Percentiles rank a stretch among this genome's conserved stretches.
These are phyloP conservation scores for Penicillium coffeae DNA, from an alignment of 495 filamentous ascomycete genomes.

Conservation along the genomic window DNA sequence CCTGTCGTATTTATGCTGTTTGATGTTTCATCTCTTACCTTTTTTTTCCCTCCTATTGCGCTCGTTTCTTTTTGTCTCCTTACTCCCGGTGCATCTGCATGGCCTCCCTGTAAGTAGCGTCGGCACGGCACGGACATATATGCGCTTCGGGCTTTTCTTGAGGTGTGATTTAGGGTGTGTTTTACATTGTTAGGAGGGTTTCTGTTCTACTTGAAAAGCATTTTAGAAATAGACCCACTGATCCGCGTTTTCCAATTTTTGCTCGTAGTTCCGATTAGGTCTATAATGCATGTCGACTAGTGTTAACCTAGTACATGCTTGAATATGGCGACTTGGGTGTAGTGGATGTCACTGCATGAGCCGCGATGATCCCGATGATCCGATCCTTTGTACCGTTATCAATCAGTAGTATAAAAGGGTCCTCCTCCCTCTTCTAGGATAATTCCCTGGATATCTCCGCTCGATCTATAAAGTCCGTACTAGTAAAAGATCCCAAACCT, in stretches of 20 bases:
- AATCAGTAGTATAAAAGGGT: no score
- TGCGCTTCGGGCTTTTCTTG: constrained; percentile 20
- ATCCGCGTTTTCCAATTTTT: constrained; percentile 1
- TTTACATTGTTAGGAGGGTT: constrained; percentile 9
- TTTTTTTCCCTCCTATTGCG: constrained; percentile 9
- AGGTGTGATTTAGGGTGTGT: constrained; percentile 28
- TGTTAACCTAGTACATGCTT: no score
- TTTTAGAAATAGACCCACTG: constrained; percentile 27
- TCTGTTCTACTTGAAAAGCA: constrained; percentile 24
- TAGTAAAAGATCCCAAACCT: no score
- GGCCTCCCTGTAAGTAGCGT: constrained; percentile 27
- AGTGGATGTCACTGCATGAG: no score
- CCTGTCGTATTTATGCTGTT: constrained; percentile 22
- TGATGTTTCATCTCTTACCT: constrained; percentile 10
- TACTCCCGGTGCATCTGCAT: constrained; percentile 29
- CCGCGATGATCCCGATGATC: constrained; percentile 1
- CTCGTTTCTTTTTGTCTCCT: no score
- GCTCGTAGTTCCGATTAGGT: background rate
- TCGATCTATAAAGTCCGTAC: no score
- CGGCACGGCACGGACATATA: constrained; percentile 26
- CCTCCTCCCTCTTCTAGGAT: no score
- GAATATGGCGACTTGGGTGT: no score
- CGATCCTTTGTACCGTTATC: background rate
- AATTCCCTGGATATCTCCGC: no score
- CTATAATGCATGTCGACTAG: no score